Conservation (phyloP, 805 yeast species). For the Myxozyma sirexii region DNA sequence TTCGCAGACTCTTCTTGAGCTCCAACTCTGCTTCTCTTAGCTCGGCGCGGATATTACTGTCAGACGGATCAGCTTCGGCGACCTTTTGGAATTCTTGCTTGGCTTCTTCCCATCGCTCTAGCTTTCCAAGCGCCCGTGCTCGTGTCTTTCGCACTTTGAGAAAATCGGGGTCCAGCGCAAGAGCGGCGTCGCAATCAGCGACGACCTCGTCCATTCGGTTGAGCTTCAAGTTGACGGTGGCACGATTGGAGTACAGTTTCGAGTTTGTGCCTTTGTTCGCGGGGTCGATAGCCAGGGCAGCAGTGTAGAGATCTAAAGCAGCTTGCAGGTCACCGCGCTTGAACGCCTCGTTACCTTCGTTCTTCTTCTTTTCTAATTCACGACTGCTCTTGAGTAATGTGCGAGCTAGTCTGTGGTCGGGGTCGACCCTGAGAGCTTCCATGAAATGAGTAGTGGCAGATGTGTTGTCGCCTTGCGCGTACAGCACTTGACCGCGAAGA, state of each 20-base stretch:
- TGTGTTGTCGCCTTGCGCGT: constrained; percentile 45
- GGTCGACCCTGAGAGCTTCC: constrained; percentile 48
- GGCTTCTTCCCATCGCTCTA: constrained; percentile 48
- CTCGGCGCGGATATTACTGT: constrained; percentile 43
- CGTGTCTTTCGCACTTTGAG: constrained; percentile 57
- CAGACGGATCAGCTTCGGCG: constrained; percentile 45
- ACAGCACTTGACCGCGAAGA: constrained; percentile 45
- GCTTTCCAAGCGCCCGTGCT: constrained; percentile 46
- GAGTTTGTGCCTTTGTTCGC: constrained; percentile 53
- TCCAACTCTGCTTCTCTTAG: constrained; percentile 48
- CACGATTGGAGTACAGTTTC: constrained; percentile 75
- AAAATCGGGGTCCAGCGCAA: constrained; percentile 67
- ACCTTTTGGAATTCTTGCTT: constrained; percentile 45
- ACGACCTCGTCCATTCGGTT: constrained; percentile 81
- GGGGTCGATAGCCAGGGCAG: constrained; percentile 69
- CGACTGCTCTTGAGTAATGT: constrained; percentile 39
- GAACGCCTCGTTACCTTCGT: constrained; percentile 70
- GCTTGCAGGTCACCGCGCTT: constrained; percentile 63
- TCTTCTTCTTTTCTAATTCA: constrained; percentile 42
- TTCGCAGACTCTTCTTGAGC: constrained; percentile 46
- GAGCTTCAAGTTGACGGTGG: constrained; percentile 77
- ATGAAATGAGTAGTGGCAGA: constrained; percentile 45
- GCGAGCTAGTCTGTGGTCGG: constrained; percentile 46
- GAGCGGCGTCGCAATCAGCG: constrained; percentile 69
- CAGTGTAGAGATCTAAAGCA: constrained; percentile 72